Percentiles rank a stretch among this genome's conserved stretches.
Conservation (phyloP, 495 filamentous ascomycete species). For the Neurospora cerealis region DNA sequence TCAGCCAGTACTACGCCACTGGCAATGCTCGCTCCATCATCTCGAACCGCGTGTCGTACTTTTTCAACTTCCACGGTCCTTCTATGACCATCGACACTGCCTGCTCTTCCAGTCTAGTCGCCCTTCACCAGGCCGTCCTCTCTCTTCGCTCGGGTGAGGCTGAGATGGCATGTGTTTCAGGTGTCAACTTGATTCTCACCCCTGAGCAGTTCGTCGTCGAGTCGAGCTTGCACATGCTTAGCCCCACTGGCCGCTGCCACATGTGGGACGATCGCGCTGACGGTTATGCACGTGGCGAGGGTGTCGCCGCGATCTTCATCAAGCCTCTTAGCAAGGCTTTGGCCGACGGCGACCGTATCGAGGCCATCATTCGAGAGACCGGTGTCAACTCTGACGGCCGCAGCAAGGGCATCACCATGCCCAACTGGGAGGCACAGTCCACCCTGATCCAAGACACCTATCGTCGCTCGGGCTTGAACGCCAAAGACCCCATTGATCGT, state of each 20-base stretch:
- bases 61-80: conserved; percentile 47
- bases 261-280: conserved; percentile 46
- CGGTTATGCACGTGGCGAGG: conserved; percentile 56
- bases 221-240: conserved; percentile 28
- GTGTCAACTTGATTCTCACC: conserved; percentile 27
- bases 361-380: conserved; percentile 50
- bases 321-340: conserved; percentile 51
- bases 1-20: conserved; percentile 38
- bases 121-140: conserved; percentile 40
- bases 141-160: conserved; percentile 40
- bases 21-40: conserved; percentile 42
- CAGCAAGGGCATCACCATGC: conserved; percentile 45
- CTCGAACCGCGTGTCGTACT: conserved; percentile 48
- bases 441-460: conserved; percentile 45
- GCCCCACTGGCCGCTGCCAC: conserved; percentile 24
- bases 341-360: conserved; percentile 43
- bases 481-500: conserved; percentile 19
- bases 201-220: conserved; percentile 26
- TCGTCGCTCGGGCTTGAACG: conserved; percentile 24
- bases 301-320: conserved; percentile 45
- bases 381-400: conserved; percentile 51
- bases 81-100: conserved; percentile 53
- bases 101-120: conserved; percentile 46
- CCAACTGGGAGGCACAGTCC: conserved; percentile 44
- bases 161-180: conserved; percentile 38